Base-by-base conservation (phyloP, 2,329 filamentous ascomycete species). In the Proliferodiscus dingleyae region DNA sequence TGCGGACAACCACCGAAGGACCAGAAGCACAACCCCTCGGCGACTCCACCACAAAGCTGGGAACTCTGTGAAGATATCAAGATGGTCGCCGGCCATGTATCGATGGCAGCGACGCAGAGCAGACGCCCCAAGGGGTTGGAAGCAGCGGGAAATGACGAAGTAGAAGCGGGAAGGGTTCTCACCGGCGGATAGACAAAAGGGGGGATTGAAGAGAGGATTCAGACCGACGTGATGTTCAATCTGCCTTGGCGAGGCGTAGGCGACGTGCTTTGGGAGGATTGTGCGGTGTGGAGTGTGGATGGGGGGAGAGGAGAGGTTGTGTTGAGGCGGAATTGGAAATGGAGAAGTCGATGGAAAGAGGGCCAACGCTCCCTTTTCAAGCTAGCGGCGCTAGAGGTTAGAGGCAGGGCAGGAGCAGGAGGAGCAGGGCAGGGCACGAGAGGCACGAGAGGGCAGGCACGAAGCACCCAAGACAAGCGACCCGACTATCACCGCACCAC, bases 121-220 rank as follows among this genome's bases (percentile, higher is more conserved):
- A 43, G 26, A 28, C n/a, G n/a, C n/a, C 29, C 37, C 46, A 45
- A 49, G 37, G 45, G 32, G 47, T 41, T 46, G 43, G 13, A 24
- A 45, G 42, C 40, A 37, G 44, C 23, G 26, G 37, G n/a, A 44
- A 48, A 60, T 61, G 58, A 62, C 56, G 60, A 52, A 58, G 58
- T 56, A 46, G 46, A 52, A 54, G 49, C 39, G 44, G 43, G 38
- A 36, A 39, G 32, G 44, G 44, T 36, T 49, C 60, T 62, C 46
- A 62, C 60, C 58, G 50, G 48, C 44, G 19, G 45, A 41, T 49
- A 45, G 49, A 46, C n/a, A n/a, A 45, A 44, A 41, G 34, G 28
- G 43, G 46, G 43, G 37, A 28, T 51, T 32, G 47, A 16, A 37
- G 29, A 44, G 48, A 36, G 32, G 37, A 21, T 22, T 21, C 37